These are phyloP conservation scores for Solanum chmielewskii DNA, from an alignment of 257 asterid genomes.

Conservation along the genomic window DNA sequence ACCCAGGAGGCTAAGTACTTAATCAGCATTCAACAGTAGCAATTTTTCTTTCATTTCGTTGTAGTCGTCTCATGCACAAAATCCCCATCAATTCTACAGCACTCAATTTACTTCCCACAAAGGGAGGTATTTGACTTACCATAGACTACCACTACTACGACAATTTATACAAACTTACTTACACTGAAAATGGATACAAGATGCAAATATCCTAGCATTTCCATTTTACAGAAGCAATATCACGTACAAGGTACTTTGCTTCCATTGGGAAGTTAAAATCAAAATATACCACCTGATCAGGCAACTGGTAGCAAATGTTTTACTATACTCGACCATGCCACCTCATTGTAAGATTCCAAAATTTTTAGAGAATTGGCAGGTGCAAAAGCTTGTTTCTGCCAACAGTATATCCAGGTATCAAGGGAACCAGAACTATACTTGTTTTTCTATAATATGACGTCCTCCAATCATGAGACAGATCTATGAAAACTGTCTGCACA, in stretches of 20 bases:
- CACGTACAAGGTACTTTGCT: not conserved
- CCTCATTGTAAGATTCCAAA: not conserved
- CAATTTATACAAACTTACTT: constrained; percentile 26
- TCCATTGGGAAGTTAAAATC: not conserved
- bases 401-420: not conserved
- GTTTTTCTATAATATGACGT: not conserved
- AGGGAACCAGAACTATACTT: not conserved
- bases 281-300: not conserved
- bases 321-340: not conserved
- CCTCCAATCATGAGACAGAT: constrained; percentile 7
- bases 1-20: not conserved
- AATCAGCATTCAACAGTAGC: not conserved
- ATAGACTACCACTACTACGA: not conserved
- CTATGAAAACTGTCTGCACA: constrained; percentile 7
- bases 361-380: not conserved
- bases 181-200: constrained; percentile 6
- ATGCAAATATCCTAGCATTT: constrained; percentile 15
- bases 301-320: not conserved
- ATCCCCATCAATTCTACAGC: not conserved
- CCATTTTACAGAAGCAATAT: constrained; percentile 17
- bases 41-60: not conserved
- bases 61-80: not conserved
- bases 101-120: not conserved
- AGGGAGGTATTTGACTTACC: not conserved
- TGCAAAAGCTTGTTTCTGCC: not conserved